Percentiles rank a stretch among this genome's conserved stretches.
phyloP scores from a whole-genome alignment of 305 asterid genomes.

The Andrographis paniculata region DNA sequence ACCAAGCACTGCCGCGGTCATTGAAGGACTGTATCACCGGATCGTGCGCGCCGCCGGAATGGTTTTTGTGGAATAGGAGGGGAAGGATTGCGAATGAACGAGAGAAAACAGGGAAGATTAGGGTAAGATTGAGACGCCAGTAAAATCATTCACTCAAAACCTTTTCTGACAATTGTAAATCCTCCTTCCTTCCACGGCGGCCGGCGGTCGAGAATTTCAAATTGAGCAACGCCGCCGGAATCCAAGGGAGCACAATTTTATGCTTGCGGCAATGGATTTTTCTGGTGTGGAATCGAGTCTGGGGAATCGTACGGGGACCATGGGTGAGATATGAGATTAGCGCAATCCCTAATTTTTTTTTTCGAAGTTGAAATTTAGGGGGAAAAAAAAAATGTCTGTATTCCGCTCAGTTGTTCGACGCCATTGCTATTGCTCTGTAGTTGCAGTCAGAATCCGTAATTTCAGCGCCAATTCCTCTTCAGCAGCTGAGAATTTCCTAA shows the following conservation, averaged over 20 bases:
- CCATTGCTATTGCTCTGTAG: constrained; percentile 15
- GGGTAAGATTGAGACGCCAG: no score
- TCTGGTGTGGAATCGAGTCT: not conserved
- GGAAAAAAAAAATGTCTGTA: constrained; percentile 18
- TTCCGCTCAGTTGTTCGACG: constrained; percentile 24
- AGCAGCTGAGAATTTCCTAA: constrained; percentile 37
- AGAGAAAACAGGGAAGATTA: no score
- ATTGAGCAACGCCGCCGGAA: no score
- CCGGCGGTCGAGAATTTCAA: no score
- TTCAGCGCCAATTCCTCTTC: constrained; percentile 32
- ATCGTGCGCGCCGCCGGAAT: no score
- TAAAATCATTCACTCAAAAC: no score
- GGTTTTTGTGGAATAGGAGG: no score
- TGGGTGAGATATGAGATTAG: not conserved
- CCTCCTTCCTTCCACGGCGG: no score
- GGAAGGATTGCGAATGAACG: no score
- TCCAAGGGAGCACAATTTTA: not conserved
- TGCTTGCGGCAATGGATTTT: not conserved
- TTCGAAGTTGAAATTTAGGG: not conserved
- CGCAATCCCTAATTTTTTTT: constrained; percentile 1
- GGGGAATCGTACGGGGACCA: not conserved
- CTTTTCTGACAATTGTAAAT: no score
- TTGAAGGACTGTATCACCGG: no score
- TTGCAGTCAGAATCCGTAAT: constrained; percentile 19
- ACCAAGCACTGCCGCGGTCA: no score